A percentile compares a stretch with the other conserved stretches of the same genome.
Conservation (phyloP, 2,329 filamentous ascomycete species). For the Chrysosporium keratinophilum region DNA sequence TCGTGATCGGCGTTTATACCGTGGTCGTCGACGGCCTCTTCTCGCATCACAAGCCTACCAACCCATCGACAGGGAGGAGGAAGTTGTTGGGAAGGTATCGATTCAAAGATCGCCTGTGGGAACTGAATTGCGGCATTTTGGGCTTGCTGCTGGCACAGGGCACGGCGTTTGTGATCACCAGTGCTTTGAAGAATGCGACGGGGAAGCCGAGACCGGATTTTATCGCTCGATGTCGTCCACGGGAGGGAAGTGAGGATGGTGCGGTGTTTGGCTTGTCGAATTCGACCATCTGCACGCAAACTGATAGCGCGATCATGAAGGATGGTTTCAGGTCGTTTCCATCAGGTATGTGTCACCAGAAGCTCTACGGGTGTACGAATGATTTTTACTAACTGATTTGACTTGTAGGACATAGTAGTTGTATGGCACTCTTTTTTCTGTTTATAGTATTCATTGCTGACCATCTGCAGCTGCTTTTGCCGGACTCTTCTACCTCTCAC, state of each 20-base stretch:
- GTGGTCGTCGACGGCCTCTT: conserved; percentile 50
- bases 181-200: conserved; percentile 48
- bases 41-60: conserved; percentile 39
- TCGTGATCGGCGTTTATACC: conserved; percentile 47
- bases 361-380: neutral
- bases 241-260: conserved; percentile 27
- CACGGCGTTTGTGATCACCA: conserved; percentile 48
- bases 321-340: conserved; percentile 52
- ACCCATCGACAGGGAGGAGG: conserved; percentile 27
- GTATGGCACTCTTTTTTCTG: conserved; percentile 26
- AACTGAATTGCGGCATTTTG: conserved; percentile 50
- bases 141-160: conserved; percentile 46
- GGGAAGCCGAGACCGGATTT: conserved; percentile 51
- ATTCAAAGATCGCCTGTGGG: conserved; percentile 50
- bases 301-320: conserved; percentile 42
- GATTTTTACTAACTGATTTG: conserved; percentile 9
- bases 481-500: conserved; percentile 49
- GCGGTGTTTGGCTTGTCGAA: conserved; percentile 36
- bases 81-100: conserved; percentile 40
- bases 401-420: conserved; percentile 39
- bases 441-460: conserved; percentile 17
- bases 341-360: conserved; percentile 34
- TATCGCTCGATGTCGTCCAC: conserved; percentile 45
- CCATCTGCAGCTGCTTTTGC: conserved; percentile 43
- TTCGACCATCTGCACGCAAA: conserved; percentile 43